phyloP scores from a whole-genome alignment of 495 filamentous ascomycete species.

The Trichoderma erinaceum region DNA sequence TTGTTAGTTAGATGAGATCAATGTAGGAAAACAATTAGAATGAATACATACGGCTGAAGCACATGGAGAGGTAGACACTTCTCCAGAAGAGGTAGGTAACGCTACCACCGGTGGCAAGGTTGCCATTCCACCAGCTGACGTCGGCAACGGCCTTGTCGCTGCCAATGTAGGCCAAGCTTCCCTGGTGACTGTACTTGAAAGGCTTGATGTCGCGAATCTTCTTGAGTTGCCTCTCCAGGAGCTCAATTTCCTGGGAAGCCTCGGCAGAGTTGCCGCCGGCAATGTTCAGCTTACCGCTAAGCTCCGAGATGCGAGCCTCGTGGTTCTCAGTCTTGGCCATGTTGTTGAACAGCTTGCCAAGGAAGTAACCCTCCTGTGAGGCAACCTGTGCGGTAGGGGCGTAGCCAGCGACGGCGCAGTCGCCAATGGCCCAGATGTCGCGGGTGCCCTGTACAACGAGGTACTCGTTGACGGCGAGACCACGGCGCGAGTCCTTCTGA shows the following conservation, averaged over 20 bases:
- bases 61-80: constrained; percentile 97
- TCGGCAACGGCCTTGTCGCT: constrained; percentile 97
- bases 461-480: constrained; percentile 95
- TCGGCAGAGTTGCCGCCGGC: constrained; percentile 53
- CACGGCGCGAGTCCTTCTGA: constrained; percentile 89
- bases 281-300: constrained; percentile 45
- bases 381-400: constrained; percentile 97
- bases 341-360: constrained; percentile 93
- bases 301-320: constrained; percentile 63
- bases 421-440: constrained; percentile 79
- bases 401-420: constrained; percentile 94
- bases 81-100: constrained; percentile 92
- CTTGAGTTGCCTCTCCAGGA: constrained; percentile 75
- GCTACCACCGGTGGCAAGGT: constrained; percentile 78
- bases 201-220: constrained; percentile 89
- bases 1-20: constrained; percentile 17
- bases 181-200: constrained; percentile 97
- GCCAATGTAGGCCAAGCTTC: constrained; percentile 93
- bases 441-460: constrained; percentile 94
- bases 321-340: constrained; percentile 86
- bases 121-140: constrained; percentile 95
- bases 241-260: constrained; percentile 70
- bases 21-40: constrained; percentile 9
- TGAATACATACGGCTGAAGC: constrained; percentile 82
- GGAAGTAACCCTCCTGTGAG: constrained; percentile 89